phyloP scores from a whole-genome alignment of 805 yeast species.

The Myxozyma kluyveri region DNA sequence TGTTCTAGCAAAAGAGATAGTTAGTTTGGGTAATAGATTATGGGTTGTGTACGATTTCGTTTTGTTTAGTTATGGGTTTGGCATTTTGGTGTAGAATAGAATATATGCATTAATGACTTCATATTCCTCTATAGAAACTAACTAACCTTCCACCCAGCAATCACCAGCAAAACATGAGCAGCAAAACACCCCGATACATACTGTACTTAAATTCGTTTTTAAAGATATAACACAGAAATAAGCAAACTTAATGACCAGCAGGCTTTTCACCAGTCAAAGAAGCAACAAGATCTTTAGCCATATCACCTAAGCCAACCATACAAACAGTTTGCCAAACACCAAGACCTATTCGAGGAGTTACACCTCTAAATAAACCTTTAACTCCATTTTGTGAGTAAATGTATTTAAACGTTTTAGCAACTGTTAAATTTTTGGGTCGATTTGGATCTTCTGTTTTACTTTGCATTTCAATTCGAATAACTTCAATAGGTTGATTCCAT shows the following conservation, averaged over 20 bases:
- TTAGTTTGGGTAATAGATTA: too few species aligned
- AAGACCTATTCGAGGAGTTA: conserved; percentile 92
- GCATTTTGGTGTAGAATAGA: too few species aligned
- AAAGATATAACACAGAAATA: too few species aligned
- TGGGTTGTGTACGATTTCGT: too few species aligned
- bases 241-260: conserved; percentile 39
- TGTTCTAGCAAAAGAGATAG: too few species aligned
- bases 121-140: too few species aligned
- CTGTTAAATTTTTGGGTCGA: conserved; percentile 88
- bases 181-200: too few species aligned
- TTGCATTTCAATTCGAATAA: conserved; percentile 97
- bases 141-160: too few species aligned
- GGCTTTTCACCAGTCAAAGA: conserved; percentile 60
- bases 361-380: conserved; percentile 92
- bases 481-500: conserved; percentile 99
- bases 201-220: too few species aligned
- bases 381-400: conserved; percentile 80
- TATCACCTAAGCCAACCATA: conserved; percentile 98
- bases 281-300: conserved; percentile 71
- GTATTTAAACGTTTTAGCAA: conserved; percentile 71
- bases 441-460: conserved; percentile 90
- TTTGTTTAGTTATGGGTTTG: too few species aligned
- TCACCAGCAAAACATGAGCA: too few species aligned
- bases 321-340: conserved; percentile 94
- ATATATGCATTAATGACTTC: too few species aligned